Conservation (phyloP, 2,329 filamentous ascomycete species). For the Ceratocystis eucalypticola region DNA sequence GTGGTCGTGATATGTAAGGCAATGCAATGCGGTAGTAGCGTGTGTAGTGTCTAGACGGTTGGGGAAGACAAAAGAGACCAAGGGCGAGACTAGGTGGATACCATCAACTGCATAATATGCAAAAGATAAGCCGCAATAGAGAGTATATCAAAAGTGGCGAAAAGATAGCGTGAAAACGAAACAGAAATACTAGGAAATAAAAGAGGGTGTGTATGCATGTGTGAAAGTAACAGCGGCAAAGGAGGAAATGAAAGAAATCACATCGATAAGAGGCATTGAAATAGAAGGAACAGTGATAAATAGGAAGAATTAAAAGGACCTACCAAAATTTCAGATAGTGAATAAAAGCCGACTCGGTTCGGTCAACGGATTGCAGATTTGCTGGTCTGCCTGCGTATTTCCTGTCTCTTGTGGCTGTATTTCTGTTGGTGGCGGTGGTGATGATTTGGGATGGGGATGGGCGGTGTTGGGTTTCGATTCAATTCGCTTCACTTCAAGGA, state of each 20-base stretch:
- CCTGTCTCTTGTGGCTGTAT: background rate
- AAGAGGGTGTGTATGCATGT: background rate
- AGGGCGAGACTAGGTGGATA: background rate
- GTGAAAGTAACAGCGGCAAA: background rate
- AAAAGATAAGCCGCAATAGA: conserved; percentile 7
- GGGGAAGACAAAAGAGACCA: background rate
- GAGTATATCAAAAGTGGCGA: background rate
- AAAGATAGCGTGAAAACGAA: background rate
- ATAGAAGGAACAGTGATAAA: conserved; percentile 1
- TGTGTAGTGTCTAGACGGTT: background rate
- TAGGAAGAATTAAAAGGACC: background rate
- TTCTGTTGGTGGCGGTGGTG: background rate
- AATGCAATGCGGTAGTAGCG: background rate
- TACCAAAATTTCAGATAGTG: background rate
- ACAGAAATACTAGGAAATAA: background rate
- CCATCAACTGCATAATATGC: conserved; percentile 6
- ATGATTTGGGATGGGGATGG: background rate
- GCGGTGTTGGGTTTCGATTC: conserved; percentile 6
- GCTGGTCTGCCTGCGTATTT: background rate
- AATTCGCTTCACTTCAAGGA: background rate
- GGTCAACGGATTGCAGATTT: background rate
- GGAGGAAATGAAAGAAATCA: background rate
- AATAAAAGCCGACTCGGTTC: background rate
- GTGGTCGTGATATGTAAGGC: background rate
- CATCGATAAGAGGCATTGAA: background rate